Evolutionary conservation across 108 stramenopile genomes (phyloP), one percentile per base, ranked within the genome.

Genomic region (Chaetoceros muelleri): DNA sequence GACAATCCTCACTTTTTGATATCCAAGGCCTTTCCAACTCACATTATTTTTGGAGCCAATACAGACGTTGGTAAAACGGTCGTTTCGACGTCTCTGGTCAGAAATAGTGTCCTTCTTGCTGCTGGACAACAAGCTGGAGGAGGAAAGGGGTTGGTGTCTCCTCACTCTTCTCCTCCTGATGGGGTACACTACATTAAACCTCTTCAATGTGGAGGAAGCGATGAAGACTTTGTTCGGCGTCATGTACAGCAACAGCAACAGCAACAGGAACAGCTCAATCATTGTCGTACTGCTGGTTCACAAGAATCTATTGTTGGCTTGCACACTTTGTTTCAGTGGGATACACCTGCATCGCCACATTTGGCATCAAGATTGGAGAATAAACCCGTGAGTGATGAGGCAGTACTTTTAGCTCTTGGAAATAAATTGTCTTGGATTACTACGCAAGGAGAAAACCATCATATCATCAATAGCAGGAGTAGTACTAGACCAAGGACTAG

Each of bases 21-120:
- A 40, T 40, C 34, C 13, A 40, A 40, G 13, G 13, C 5, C 8
- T 40, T 40, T 45, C 57, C 52, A 30, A 69, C 60, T 19, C 84
- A 92, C 55, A 52, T 93, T 21, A 64, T 98, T 17, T 98, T 94
- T 76, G 97, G 97, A 25, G 94, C 97, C 54, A 95, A 95, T 64
- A 98, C 97, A 21, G 97, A 96, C 55, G 93, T 98, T 16, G 97
- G 97, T 30, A 98, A 98, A 65, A 95, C 95, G 0, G 69, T 96
- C 10, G 62, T 96, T 20, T 74, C 85, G 29, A 77, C 90, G 28
- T 95, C 91, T 10, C 78, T 98, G 30, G 60, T 90, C 27, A 75
- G 75, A 24, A 84, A 74, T 8, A 72, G 60, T 29, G 29, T 63
- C 45, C 40, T 10, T 8, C 78, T 17, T 72, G 72, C 29, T 58